Base-by-base conservation (phyloP, 2,329 filamentous ascomycete genomes). In the Pseudogymnoascus sp. region DNA sequence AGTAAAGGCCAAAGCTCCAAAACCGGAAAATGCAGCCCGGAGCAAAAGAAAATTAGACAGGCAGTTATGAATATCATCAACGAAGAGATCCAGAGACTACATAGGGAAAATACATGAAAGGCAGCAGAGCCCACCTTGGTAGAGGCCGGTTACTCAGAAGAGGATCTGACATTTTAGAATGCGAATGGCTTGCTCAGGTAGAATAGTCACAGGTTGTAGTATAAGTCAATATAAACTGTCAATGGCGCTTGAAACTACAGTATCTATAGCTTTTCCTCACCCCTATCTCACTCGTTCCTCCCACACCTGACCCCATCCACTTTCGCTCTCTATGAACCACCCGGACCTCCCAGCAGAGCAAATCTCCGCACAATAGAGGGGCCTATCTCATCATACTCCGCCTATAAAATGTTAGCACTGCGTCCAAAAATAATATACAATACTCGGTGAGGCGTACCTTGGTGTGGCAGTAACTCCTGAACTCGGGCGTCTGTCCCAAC, bases 391-490 rank as follows among this genome's bases (percentile, higher is more conserved):
- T 97, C 90, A 74, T 97, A 97, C 81, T 93, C 76, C 58, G 73
- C 77, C 66, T 41, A 17, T 44, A 31, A 59, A 29, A 58, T 15
- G 31, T 66, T 59, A 66, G 60, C 39, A 6, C 33, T 31, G 5
- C 17, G 11, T 59, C 17, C 17, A 17, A 17, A 17, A 17, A 17
- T 17, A 17, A 39, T 39, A 7, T 11, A 33, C 33, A 21, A 9
- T 7, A 39, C 5, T 41, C 13, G 11, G 40, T 50, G 63, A 71
- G 64, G 73, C 71, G 63, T 44, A 85, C 86, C 80, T 94, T 94
- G 62, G 90, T 99, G 77, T 99, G 95, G 79, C 94, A 99, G 79
- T 97, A 99, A 72, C 92, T 97, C 74, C 91, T 86, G 82, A 99
- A 99, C 76, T 99, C 95, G 4, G 95, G 93, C 5, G 94, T 99